Evolutionary conservation across 768 basidiomycete genomes (phyloP), one percentile per base, ranked within the genome.

Genomic region (Panus rudis): DNA sequence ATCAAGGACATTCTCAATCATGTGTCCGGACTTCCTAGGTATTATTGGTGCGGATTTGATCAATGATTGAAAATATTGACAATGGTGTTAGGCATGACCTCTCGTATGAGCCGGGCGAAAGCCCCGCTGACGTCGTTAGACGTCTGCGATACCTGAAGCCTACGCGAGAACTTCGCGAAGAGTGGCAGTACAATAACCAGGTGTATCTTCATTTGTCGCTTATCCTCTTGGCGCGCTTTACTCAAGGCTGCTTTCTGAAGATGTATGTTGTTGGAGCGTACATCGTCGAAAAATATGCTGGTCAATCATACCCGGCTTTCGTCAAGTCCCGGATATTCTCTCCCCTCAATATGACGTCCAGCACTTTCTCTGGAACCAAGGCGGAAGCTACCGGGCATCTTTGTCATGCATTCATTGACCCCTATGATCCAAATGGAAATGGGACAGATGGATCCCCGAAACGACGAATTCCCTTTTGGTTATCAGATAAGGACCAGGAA

Each of bases 181-280:
- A 51, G 17, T 70, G 55, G 50, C 56, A 55, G 3, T 72, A 72
- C 48, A 68, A 60, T 48, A 69, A 70, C 32, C 55, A 62, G 23
- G 71, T 63, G 32, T 4, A 49, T 40, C 7, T 20, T n/a, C 23
- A 1, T 2, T 19, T 1, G 41, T 34, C n/a, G n/a, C n/a, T n/a
- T 16, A 20, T 48, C 3, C 38, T 61, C 14, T n/a, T 23, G 51
- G 55, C 24, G 37, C 64, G 33, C 56, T 41, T 13, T 34, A 63
- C 35, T 43, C 63, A 11, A 52, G 48, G 14, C 61, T 63, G 0
- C 50, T 56, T 1, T 54, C 49, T 27, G 68, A 62, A 43, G 52
- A 64, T 4, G 57, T 64, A 20, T 59, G 69, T 24, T 52, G 46
- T 11, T 66, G 51, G 44, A 55, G 43, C 56, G 1, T 47, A 70